Percentiles rank a stretch among this genome's conserved stretches.
Evolutionary conservation across 768 basidiomycete species (phyloP).

Genomic region (Pleurotus sapidus): DNA sequence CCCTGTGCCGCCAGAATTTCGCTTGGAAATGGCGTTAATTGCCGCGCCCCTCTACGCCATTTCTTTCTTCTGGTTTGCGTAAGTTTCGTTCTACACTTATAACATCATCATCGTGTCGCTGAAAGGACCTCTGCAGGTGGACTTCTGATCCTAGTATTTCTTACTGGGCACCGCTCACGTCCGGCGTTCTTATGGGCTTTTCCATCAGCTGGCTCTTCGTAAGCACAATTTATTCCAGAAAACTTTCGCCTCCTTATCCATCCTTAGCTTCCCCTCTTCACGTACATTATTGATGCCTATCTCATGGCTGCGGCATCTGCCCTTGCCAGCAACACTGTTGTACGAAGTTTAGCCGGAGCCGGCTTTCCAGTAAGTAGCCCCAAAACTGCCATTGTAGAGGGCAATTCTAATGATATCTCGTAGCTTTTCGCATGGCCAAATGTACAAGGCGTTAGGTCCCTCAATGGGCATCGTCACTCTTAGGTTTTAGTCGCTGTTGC

Average conservation of each 20-base stretch:
- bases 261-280: conserved; percentile 46
- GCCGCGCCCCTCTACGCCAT: conserved; percentile 48
- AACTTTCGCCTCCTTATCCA: too few relatives aligned
- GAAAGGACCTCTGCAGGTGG: conserved; percentile 37
- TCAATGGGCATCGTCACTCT: conserved; percentile 56
- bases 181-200: conserved; percentile 50
- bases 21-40: conserved; percentile 46
- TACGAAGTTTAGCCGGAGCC: conserved; percentile 52
- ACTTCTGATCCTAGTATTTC: conserved; percentile 51
- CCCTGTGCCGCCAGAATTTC: conserved; percentile 59
- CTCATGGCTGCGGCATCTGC: conserved; percentile 54
- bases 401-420: conserved; percentile 11
- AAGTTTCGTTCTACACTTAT: conserved; percentile 15
- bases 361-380: conserved; percentile 39
- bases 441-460: conserved; percentile 50
- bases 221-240: conserved; percentile 19
- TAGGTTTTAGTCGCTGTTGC: conserved; percentile 49
- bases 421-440: conserved; percentile 54
- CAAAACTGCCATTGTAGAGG: not conserved
- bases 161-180: conserved; percentile 50
- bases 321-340: conserved; percentile 49
- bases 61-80: conserved; percentile 68
- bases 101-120: too few relatives aligned
- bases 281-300: conserved; percentile 64
- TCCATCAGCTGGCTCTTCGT: conserved; percentile 55